phyloP scores from a whole-genome alignment of 768 basidiomycete species.

The Polyporus arcularius region DNA sequence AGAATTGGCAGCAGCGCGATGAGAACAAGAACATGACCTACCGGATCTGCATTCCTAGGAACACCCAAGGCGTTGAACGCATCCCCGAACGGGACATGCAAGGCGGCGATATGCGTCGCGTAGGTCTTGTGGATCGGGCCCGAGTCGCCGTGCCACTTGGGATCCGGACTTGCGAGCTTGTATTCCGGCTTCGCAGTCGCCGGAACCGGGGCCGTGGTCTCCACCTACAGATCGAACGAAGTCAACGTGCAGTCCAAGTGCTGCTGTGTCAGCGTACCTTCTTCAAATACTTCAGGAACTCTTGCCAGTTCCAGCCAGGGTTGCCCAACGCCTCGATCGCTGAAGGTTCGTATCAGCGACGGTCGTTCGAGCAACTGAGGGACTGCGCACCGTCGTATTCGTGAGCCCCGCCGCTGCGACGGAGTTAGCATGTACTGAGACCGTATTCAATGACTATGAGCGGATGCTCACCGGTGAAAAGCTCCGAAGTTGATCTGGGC shows the following conservation, averaged over 20 bases:
- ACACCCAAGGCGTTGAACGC: conserved; percentile 12
- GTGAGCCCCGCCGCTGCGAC: conserved; percentile 15
- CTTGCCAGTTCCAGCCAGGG: conserved; percentile 53
- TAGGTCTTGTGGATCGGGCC: conserved; percentile 19
- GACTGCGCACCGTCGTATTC: conserved; percentile 29
- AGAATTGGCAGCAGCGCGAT: no score
- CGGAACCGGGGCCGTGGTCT: background rate
- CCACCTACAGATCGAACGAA: background rate
- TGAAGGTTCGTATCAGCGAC: background rate
- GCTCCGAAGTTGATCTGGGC: conserved; percentile 40
- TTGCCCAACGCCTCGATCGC: conserved; percentile 42
- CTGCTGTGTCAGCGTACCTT: conserved; percentile 26
- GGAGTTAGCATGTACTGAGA: background rate
- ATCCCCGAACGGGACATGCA: conserved; percentile 9
- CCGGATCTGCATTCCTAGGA: conserved; percentile 15
- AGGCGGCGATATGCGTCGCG: background rate
- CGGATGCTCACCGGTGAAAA: conserved; percentile 21
- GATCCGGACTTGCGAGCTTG: background rate
- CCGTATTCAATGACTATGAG: background rate
- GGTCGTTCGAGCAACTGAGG: no score
- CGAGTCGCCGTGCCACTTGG: background rate
- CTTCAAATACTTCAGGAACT: conserved; percentile 41
- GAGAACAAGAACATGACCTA: no score
- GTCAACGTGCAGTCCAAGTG: no score
- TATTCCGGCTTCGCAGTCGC: background rate